phyloP scores from a whole-genome alignment of 441 rosid species.

The Macaranga tanarius region DNA sequence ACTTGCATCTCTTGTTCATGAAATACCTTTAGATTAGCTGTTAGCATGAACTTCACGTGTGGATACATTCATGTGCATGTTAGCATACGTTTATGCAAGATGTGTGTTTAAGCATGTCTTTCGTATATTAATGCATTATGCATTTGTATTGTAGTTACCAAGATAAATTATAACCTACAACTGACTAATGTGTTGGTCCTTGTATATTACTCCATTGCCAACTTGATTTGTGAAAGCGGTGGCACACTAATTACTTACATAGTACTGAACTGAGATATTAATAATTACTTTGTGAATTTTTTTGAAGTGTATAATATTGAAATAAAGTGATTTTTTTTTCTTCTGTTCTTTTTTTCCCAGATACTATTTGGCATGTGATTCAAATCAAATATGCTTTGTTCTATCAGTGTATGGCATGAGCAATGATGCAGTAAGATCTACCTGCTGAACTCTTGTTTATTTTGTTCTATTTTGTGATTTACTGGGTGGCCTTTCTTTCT shows the following conservation, averaged over 20 bases:
- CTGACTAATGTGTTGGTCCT: not conserved
- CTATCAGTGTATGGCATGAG: constrained; percentile 55
- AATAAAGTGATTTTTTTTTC: not conserved
- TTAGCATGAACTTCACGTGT: not conserved
- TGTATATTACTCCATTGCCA: not conserved
- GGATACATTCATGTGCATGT: not conserved
- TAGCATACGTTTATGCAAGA: not conserved
- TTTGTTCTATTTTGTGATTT: not conserved
- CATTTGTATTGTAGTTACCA: not conserved
- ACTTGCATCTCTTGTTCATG: not conserved
- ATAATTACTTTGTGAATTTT: not conserved
- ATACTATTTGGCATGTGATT: constrained; percentile 63
- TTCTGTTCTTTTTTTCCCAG: constrained; percentile 35
- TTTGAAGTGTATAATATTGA: not conserved
- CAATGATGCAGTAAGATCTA: constrained; percentile 46
- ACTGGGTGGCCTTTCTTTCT: not conserved
- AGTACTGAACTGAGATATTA: not conserved
- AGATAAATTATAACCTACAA: not conserved
- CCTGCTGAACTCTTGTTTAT: constrained; percentile 12
- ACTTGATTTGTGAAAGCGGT: not conserved
- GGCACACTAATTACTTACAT: not conserved
- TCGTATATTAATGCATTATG: not conserved
- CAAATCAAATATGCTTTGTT: constrained; percentile 55
- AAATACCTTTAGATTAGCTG: not conserved
- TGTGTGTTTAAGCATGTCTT: not conserved